These are phyloP conservation scores for Wilhelminamyces savonicus DNA, from an alignment of 805 yeast species.

Conservation along the genomic window DNA sequence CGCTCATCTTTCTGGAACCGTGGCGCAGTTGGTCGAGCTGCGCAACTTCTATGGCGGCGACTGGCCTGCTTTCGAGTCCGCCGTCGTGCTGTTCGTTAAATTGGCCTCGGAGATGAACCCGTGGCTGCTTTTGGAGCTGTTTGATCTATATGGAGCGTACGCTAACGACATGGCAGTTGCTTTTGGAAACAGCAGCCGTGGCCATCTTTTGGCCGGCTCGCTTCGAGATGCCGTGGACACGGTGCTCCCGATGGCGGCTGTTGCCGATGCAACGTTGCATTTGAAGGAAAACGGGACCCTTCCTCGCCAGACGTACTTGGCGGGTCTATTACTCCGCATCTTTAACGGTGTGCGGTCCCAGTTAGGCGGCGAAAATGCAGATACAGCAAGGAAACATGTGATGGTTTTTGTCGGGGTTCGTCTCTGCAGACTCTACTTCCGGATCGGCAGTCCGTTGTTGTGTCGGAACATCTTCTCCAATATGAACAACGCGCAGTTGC, in stretches of 20 bases:
- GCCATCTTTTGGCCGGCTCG: slow-evolving; percentile 28
- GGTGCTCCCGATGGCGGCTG: slow-evolving; percentile 40
- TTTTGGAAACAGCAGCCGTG: slow-evolving; percentile 38
- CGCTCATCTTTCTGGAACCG: too few relatives aligned
- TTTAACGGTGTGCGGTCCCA: slow-evolving; percentile 57
- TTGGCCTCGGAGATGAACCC: slow-evolving; percentile 50
- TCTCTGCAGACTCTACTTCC: slow-evolving; percentile 52
- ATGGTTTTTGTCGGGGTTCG: slow-evolving; percentile 47
- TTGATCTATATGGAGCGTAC: slow-evolving; percentile 46
- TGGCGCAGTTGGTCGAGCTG: too few relatives aligned
- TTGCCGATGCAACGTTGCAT: slow-evolving; percentile 35
- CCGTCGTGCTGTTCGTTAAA: slow-evolving; percentile 40
- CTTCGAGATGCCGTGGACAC: slow-evolving; percentile 30
- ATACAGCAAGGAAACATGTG: slow-evolving; percentile 40
- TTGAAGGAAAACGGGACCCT: slow-evolving; percentile 32
- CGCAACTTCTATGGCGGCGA: slow-evolving; percentile 27
- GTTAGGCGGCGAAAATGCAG: slow-evolving; percentile 30
- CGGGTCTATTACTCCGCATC: slow-evolving; percentile 48
- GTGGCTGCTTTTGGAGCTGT: slow-evolving; percentile 43
- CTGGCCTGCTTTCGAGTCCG: slow-evolving; percentile 42
- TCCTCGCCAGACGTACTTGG: slow-evolving; percentile 44
- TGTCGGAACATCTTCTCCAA: slow-evolving; percentile 60
- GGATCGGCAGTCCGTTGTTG: slow-evolving; percentile 47
- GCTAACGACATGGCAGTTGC: slow-evolving; percentile 44
- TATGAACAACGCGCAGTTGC: slow-evolving; percentile 46